These are phyloP conservation scores for Mycena floridula DNA, from an alignment of 768 basidiomycete genomes.

Conservation along the genomic window DNA sequence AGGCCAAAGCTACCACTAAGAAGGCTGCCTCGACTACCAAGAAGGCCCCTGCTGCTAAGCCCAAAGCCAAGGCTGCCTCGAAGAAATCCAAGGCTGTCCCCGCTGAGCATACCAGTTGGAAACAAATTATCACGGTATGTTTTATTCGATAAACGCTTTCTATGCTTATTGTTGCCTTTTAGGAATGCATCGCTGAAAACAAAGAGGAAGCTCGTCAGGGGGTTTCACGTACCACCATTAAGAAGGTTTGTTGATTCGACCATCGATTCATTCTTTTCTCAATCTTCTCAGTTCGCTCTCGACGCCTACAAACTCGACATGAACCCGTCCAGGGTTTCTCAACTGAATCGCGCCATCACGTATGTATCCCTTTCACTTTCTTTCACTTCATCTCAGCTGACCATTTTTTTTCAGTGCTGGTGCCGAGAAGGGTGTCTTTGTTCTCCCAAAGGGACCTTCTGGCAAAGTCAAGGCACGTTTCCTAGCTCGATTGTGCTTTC, in stretches of 20 bases:
- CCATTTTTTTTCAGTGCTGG: constrained; percentile 27
- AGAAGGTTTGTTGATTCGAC: constrained; percentile 52
- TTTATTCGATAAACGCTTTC: background rate
- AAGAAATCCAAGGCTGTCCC: constrained; percentile 17
- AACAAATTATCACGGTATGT: constrained; percentile 46
- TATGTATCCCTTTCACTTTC: constrained; percentile 5
- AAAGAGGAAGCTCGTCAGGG: constrained; percentile 63
- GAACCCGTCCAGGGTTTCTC: constrained; percentile 57
- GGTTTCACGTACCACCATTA: constrained; percentile 73
- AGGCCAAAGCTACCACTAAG: constrained; percentile 9
- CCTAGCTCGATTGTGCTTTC: too few relatives aligned
- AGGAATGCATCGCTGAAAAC: constrained; percentile 71
- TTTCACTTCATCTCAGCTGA: background rate
- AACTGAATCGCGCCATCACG: constrained; percentile 70
- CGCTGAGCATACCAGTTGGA: constrained; percentile 43
- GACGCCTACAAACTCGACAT: constrained; percentile 75
- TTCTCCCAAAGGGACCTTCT: constrained; percentile 33
- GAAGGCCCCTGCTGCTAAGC: constrained; percentile 14
- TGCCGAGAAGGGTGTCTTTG: constrained; percentile 40
- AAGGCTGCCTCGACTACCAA: constrained; percentile 12
- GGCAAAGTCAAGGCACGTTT: constrained; percentile 69
- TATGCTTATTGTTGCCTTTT: background rate
- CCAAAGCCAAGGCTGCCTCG: constrained; percentile 24
- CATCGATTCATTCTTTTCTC: constrained; percentile 8
- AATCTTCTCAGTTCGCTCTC: constrained; percentile 61